phyloP scores from a whole-genome alignment of 768 basidiomycete genomes.

The Fomitopsis pulvina region DNA sequence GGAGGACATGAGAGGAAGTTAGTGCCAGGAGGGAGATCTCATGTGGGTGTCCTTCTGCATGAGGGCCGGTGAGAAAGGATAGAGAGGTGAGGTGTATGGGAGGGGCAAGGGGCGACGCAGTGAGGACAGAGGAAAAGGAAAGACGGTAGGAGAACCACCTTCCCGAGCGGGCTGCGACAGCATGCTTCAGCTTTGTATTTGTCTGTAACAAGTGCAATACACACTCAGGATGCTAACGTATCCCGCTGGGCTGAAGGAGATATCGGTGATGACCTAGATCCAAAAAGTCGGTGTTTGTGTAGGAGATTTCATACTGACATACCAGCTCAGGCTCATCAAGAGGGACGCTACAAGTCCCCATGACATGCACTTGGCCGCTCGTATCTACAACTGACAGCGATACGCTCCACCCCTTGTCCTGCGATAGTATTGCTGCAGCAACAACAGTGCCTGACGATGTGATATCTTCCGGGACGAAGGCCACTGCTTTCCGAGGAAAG shows the following conservation, averaged over 20 bases:
- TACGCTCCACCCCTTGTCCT: slow-evolving; percentile 3
- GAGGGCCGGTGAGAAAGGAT: slow-evolving; percentile 12
- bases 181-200: not conserved
- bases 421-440: slow-evolving; percentile 6
- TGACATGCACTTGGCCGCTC: not conserved
- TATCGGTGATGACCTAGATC: slow-evolving; percentile 20
- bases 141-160: slow-evolving; percentile 17
- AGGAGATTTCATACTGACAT: not conserved
- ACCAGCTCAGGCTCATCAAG: slow-evolving; percentile 12
- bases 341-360: slow-evolving; percentile 11
- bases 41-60: not conserved
- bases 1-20: slow-evolving; percentile 25
- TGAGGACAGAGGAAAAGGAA: slow-evolving; percentile 1
- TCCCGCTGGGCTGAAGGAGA: slow-evolving; percentile 25
- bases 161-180: slow-evolving; percentile 13
- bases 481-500: slow-evolving; percentile 17
- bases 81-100: slow-evolving; percentile 15
- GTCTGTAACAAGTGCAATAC: slow-evolving; percentile 1
- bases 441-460: slow-evolving; percentile 10
- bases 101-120: not conserved
- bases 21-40: slow-evolving; percentile 22
- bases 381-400: slow-evolving; percentile 6
- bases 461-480: slow-evolving; percentile 10
- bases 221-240: slow-evolving; percentile 25
- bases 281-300: not conserved